A percentile compares a stretch with the other conserved stretches of the same genome.
These are phyloP conservation scores for Neocatenulostroma microsporum DNA, from an alignment of 2,329 filamentous ascomycete genomes.

Conservation along the genomic window DNA sequence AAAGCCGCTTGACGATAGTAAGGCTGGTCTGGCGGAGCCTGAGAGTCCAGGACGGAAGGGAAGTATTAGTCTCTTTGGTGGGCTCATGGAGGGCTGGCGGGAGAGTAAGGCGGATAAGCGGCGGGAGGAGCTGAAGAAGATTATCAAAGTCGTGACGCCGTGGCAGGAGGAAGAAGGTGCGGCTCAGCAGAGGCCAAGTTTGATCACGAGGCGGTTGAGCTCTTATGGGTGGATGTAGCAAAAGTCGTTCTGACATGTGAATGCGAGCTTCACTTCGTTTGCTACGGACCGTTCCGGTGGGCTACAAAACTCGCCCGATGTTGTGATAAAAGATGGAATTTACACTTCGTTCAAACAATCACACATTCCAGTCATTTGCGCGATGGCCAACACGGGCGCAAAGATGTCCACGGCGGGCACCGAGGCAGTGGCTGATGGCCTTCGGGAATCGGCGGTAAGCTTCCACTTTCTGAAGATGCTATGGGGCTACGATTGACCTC, in stretches of 20 bases:
- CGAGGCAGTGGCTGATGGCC: too few species aligned
- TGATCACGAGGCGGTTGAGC: slow-evolving; percentile 7
- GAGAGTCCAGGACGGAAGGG: slow-evolving; percentile 5
- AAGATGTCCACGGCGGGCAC: background rate
- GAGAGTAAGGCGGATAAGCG: slow-evolving; percentile 23
- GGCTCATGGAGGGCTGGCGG: slow-evolving; percentile 17
- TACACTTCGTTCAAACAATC: background rate
- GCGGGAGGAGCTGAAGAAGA: slow-evolving; percentile 26
- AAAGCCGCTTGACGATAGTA: slow-evolving; percentile 16
- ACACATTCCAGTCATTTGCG: background rate
- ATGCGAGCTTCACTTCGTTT: background rate
- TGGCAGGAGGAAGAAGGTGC: slow-evolving; percentile 2
- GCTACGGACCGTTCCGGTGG: background rate
- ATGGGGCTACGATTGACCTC: too few species aligned
- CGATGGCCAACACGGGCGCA: background rate
- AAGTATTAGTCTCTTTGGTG: slow-evolving; percentile 8
- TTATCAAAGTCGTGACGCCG: slow-evolving; percentile 23
- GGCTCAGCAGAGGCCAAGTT: slow-evolving; percentile 3
- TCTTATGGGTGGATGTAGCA: slow-evolving; percentile 10
- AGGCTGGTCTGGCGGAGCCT: slow-evolving; percentile 6
- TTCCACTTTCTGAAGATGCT: too few species aligned
- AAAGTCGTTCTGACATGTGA: background rate
- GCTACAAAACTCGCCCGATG: too few species aligned
- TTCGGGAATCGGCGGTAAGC: too few species aligned
- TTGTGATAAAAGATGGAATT: background rate